Evolutionary conservation across 2,329 filamentous ascomycete genomes (phyloP), one percentile per base, ranked within the genome.

Genomic region (Microascus cirrosus): DNA sequence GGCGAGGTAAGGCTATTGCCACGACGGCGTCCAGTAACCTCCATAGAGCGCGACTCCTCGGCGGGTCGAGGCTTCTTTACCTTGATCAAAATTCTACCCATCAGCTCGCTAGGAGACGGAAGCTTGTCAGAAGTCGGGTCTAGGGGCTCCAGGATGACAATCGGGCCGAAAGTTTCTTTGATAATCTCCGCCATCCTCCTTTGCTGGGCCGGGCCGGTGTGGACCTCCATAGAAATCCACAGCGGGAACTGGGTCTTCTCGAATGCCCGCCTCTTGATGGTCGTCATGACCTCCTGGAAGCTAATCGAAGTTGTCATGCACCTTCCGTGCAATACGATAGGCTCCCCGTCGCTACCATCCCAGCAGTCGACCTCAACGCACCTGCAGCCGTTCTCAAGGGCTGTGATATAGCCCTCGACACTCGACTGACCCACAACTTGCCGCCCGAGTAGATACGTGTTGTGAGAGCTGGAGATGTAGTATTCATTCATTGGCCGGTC

Each of bases 301-400:
- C 89, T 84, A 58, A 97, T 91, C 59, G 89, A 86, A 13, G 85
- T 93, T 0, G 94, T 97, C 71, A 95, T 79, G 0, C 92, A 96
- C 59, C 86, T 85, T 25, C 94, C 94, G 65, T 99, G 94, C 61
- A 90, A 91, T 35, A 99, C 94, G 57, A 91, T 84, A 1, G 94
- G 94, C 65, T 90, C 83, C 45, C 90, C 90, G 67, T 96, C 87
- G 56, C 83, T 81, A 18, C 94, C 94, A 71, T 99, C 91, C 94
- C 94, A 99, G 72, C 93, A 97, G 71, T 99, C 94, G 56, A 99
- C 90, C 73, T 99, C 94, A 53, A 99, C 86, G 70, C 94, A 97
- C 55, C 94, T 88, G 69, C 94, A 99, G 10, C 92, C 92, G 60
- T 89, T 87, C 62, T 89, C 85, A 7, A 99, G 80, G 2, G 92